Evolutionary conservation across 306 rosid genomes (phyloP).

Genomic region (Castanopsis chinensis): DNA sequence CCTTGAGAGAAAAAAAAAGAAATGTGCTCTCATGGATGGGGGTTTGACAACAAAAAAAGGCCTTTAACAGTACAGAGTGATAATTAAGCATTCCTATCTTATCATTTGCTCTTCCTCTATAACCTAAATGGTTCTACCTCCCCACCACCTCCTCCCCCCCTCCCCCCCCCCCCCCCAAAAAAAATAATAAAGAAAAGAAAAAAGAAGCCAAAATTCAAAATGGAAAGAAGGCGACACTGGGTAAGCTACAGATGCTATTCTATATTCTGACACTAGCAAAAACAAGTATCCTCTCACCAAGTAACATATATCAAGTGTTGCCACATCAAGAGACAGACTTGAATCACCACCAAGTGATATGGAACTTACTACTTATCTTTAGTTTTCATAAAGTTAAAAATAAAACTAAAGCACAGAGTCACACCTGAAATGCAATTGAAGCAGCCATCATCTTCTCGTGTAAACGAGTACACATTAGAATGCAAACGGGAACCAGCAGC

Average conservation of each 20-base stretch:
- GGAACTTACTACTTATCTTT: not conserved
- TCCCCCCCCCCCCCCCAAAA: not conserved
- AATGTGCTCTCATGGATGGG: too few relatives aligned
- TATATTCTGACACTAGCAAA: not conserved
- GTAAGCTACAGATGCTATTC: not conserved
- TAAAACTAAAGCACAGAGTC: slow-evolving; percentile 14
- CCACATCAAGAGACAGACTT: not conserved
- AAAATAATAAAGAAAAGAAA: too few relatives aligned
- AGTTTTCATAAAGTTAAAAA: slow-evolving; percentile 9
- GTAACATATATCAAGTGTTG: not conserved
- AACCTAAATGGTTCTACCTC: not conserved
- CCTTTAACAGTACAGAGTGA: not conserved
- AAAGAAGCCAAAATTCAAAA: not conserved
- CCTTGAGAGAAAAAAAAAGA: not conserved
- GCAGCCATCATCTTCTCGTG: slow-evolving; percentile 59
- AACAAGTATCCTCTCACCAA: not conserved
- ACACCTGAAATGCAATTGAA: slow-evolving; percentile 72
- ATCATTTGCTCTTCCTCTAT: not conserved
- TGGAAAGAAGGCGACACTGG: not conserved
- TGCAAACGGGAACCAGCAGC: slow-evolving; percentile 48
- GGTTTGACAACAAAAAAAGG: not conserved
- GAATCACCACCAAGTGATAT: not conserved
- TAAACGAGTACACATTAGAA: slow-evolving; percentile 54
- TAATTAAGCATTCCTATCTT: not conserved
- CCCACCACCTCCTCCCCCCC: not conserved